Evolutionary conservation across 345 rosid genomes (phyloP).

Genomic region (Jatropha curcas): DNA sequence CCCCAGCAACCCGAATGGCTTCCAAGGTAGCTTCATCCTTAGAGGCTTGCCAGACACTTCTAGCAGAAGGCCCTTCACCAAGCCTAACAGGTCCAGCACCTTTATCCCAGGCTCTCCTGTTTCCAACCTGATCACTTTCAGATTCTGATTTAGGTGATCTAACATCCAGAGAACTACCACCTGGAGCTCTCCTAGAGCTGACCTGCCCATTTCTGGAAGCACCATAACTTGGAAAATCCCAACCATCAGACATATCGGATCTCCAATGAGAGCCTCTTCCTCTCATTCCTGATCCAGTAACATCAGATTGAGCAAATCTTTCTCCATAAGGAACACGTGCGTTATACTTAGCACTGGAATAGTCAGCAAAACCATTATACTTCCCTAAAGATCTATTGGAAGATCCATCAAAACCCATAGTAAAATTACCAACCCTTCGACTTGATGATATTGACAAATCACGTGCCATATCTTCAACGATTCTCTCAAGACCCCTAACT

Average conservation of each 20-base stretch:
- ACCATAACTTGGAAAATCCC: conserved; percentile 69
- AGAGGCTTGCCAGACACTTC: conserved; percentile 99
- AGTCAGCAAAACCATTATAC: conserved; percentile 72
- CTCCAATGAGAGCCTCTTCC: conserved; percentile 80
- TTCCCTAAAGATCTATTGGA: conserved; percentile 56
- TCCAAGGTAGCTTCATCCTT: conserved; percentile 98
- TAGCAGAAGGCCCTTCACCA: conserved; percentile 98
- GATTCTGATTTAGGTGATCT: conserved; percentile 75
- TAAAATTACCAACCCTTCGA: conserved; percentile 60
- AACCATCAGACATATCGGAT: conserved; percentile 65
- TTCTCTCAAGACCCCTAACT: conserved; percentile 95
- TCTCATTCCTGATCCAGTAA: conserved; percentile 50
- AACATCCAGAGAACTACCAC: conserved; percentile 44
- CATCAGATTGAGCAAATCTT: conserved; percentile 72
- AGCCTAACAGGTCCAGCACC: conserved; percentile 67
- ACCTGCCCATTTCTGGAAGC: conserved; percentile 72
- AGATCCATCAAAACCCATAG: conserved; percentile 65
- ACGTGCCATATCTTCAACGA: conserved; percentile 90
- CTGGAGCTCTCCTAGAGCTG: conserved; percentile 60
- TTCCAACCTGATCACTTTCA: conserved; percentile 66
- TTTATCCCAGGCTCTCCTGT: conserved; percentile 88
- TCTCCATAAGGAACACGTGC: conserved; percentile 72
- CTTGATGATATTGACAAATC: conserved; percentile 87
- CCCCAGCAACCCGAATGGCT: conserved; percentile 99
- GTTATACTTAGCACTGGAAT: conserved; percentile 58